phyloP scores from a whole-genome alignment of 1,139 yeast species.

The Tardiomyces blankii region DNA sequence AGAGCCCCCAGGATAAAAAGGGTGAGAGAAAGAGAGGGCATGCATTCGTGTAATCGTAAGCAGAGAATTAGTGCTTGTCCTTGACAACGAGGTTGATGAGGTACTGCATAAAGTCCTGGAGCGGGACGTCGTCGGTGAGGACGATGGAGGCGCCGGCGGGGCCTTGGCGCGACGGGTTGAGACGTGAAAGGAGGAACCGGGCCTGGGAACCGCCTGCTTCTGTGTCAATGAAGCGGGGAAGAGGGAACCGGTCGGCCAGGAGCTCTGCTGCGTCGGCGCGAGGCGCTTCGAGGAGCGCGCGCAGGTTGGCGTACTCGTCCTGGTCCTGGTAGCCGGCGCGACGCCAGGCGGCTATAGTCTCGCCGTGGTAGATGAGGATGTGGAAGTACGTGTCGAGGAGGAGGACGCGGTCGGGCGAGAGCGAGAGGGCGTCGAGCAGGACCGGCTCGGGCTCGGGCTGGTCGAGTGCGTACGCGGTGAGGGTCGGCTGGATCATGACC shows the following conservation, averaged over 20 bases:
- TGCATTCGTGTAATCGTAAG: no score
- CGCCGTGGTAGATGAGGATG: conserved; percentile 58
- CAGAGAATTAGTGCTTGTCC: background rate
- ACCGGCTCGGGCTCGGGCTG: conserved; percentile 49
- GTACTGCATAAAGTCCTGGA: conserved; percentile 87
- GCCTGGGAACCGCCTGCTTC: conserved; percentile 76
- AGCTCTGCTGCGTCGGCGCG: conserved; percentile 57
- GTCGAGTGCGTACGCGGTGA: conserved; percentile 54
- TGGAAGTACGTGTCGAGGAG: conserved; percentile 69
- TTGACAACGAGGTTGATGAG: conserved; percentile 47
- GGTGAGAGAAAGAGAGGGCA: no score
- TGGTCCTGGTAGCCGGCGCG: conserved; percentile 54
- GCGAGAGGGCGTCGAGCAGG: conserved; percentile 54
- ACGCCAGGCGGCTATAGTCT: conserved; percentile 60
- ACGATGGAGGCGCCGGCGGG: conserved; percentile 50
- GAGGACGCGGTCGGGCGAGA: conserved; percentile 48
- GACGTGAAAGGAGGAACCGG: conserved; percentile 59
- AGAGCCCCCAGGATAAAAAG: no score
- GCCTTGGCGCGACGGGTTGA: conserved; percentile 44
- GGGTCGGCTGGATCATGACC: conserved; percentile 68
- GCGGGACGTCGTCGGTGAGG: conserved; percentile 87
- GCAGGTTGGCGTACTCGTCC: conserved; percentile 53
- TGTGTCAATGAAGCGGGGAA: conserved; percentile 63
- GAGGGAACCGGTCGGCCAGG: conserved; percentile 56
- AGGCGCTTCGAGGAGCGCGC: conserved; percentile 52